Percentiles rank a stretch among this genome's conserved stretches.
These are phyloP conservation scores for Boeremia lycopersici DNA, from an alignment of 2,329 filamentous ascomycete species.

Conservation along the genomic window DNA sequence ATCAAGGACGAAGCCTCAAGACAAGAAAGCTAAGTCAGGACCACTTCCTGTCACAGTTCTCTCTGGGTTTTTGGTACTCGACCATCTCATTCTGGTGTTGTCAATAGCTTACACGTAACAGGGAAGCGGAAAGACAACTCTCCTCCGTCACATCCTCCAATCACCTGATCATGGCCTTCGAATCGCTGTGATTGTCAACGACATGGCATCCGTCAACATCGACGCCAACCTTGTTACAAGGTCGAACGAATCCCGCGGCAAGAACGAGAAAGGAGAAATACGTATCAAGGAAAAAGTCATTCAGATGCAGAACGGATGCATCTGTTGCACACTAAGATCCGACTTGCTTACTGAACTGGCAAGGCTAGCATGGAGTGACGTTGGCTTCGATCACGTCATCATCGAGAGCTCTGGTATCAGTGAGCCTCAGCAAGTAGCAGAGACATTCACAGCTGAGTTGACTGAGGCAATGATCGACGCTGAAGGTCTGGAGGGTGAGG, in stretches of 20 bases:
- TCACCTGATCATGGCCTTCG: constrained; percentile 68
- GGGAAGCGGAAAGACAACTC: constrained; percentile 74
- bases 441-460: constrained; percentile 67
- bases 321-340: constrained; percentile 75
- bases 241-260: constrained; percentile 41
- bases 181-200: constrained; percentile 76
- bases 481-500: constrained; percentile 50
- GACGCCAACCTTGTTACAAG: constrained; percentile 67
- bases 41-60: constrained; percentile 65
- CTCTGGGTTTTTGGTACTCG: constrained; percentile 62
- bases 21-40: constrained; percentile 21
- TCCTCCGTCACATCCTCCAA: constrained; percentile 71
- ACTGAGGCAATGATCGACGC: constrained; percentile 55
- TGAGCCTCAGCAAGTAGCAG: constrained; percentile 74
- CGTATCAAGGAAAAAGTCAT: constrained; percentile 69
- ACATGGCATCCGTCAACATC: constrained; percentile 67
- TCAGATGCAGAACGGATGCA: constrained; percentile 72
- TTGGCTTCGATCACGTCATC: constrained; percentile 72
- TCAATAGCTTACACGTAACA: constrained; percentile 35
- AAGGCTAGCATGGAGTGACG: constrained; percentile 62
- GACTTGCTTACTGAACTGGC: constrained; percentile 74
- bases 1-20: constrained; percentile 14
- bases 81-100: neutral
- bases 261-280: constrained; percentile 46
- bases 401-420: constrained; percentile 76